These are phyloP conservation scores for Chaetomium tenue DNA, from an alignment of 495 filamentous ascomycete genomes.

Conservation along the genomic window DNA sequence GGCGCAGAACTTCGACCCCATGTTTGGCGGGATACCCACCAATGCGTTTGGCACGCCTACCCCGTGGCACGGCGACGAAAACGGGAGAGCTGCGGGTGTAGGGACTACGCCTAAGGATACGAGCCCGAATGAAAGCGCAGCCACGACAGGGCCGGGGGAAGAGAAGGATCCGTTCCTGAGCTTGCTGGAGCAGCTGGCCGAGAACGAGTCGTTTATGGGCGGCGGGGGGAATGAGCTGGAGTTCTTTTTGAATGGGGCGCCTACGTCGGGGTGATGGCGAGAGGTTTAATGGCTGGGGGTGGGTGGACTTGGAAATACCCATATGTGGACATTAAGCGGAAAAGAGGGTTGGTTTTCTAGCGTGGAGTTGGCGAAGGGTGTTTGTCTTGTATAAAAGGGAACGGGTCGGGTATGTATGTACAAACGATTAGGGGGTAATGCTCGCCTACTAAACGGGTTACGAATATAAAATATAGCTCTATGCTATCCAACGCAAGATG, in stretches of 20 bases:
- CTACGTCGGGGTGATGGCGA: constrained; percentile 10
- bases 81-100: constrained; percentile 9
- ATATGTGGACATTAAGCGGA: constrained; percentile 3
- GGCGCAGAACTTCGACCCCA: constrained; percentile 50
- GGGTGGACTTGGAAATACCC: constrained; percentile 9
- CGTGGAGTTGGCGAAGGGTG: background rate
- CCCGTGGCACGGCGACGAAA: constrained; percentile 38
- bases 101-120: constrained; percentile 40
- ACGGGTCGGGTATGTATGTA: background rate
- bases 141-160: constrained; percentile 35
- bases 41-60: constrained; percentile 48
- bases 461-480: too few relatives aligned
- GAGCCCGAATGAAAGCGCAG: constrained; percentile 43
- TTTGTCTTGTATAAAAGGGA: background rate
- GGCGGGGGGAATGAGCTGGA: constrained; percentile 58
- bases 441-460: too few relatives aligned
- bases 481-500: too few relatives aligned
- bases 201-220: constrained; percentile 61
- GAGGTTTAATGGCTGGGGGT: background rate
- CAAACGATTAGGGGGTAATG: background rate
- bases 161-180: constrained; percentile 81
- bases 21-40: constrained; percentile 52
- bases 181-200: constrained; percentile 74
- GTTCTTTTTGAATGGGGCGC: constrained; percentile 56
- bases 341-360: background rate